Evolutionary conservation across 768 basidiomycete species (phyloP).

Genomic region (Cystobasidium tubakii): DNA sequence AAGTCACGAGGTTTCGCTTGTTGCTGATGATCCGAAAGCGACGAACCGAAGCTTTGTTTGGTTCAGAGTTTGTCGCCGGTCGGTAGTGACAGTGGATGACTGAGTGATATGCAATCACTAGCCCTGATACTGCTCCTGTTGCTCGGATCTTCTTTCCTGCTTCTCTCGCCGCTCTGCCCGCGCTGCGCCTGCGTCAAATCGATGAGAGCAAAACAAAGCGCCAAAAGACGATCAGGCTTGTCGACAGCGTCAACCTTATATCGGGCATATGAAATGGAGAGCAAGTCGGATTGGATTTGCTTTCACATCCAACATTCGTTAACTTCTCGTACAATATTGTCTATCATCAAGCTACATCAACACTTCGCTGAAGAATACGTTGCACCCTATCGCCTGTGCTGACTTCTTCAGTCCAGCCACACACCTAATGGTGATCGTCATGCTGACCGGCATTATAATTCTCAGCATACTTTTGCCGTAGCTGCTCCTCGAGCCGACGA

Average conservation of each 20-base stretch:
- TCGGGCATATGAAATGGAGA: neutral
- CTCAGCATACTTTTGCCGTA: slow-evolving; percentile 4
- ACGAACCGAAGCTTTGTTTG: neutral
- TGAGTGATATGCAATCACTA: too few species aligned
- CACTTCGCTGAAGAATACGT: neutral
- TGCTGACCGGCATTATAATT: neutral
- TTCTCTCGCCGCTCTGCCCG: neutral
- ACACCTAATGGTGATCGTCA: neutral
- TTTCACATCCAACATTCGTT: too few species aligned
- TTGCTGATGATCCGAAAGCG: neutral
- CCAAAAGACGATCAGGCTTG: too few species aligned
- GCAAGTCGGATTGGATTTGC: neutral
- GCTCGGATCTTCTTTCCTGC: too few species aligned
- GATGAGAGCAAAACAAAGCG: neutral
- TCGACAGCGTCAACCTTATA: too few species aligned
- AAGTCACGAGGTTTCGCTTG: slow-evolving; percentile 13
- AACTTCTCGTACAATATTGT: too few species aligned
- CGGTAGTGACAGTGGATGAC: slow-evolving; percentile 1
- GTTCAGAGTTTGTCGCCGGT: neutral
- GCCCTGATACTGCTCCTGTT: too few species aligned
- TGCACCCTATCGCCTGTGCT: too few species aligned
- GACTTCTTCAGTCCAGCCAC: neutral
- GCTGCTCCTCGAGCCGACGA: slow-evolving; percentile 17
- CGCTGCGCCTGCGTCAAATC: neutral
- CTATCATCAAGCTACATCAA: neutral